Conservation (phyloP, 345 rosid species). For the Arabidopsis thaliana region TAIR10.1 NC_003075.7:10898501-10899000, state of each 20-base stretch:
- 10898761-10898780: constrained; percentile 65
- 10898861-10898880: constrained; percentile 9
- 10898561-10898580: constrained; percentile 74
- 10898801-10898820: constrained; percentile 1
- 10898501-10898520: constrained; percentile 85
- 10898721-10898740: constrained; percentile 55
- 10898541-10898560: constrained; percentile 90
- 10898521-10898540: constrained; percentile 75
- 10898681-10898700: constrained; percentile 67
- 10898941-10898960: constrained; percentile 6
- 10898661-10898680: constrained; percentile 53
- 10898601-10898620: constrained; percentile 80
- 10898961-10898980: constrained; percentile 7
- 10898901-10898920: constrained; percentile 35
- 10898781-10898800: constrained; percentile 65
- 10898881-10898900: constrained; percentile 36
- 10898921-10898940: constrained; percentile 31
- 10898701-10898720: constrained; percentile 68
- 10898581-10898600: constrained; percentile 61
- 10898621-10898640: constrained; percentile 83
- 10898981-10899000: neutral
- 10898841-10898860: constrained; percentile 2
- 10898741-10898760: constrained; percentile 74
- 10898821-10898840: constrained; percentile 3
- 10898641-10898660: constrained; percentile 70